Evolutionary conservation across 805 yeast genomes (phyloP).

Genomic region (Ogataea philodendri): DNA sequence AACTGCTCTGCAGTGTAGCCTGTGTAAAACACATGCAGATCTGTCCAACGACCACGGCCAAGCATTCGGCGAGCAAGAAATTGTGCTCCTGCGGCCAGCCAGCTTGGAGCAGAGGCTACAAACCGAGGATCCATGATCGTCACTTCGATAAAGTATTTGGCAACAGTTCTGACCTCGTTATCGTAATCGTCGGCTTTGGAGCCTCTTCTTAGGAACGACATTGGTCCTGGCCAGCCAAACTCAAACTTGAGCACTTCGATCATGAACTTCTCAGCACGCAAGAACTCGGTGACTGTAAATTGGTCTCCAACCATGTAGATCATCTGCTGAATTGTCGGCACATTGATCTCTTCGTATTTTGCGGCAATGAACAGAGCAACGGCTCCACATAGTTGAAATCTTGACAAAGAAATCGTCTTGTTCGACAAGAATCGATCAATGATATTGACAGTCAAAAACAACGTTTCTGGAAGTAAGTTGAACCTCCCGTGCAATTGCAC

Average conservation of each 20-base stretch:
- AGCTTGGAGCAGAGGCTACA: constrained; percentile 68
- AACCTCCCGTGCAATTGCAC: constrained; percentile 83
- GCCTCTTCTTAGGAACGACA: constrained; percentile 83
- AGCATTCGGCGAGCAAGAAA: constrained; percentile 71
- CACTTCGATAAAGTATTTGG: constrained; percentile 81
- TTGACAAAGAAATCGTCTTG: constrained; percentile 70
- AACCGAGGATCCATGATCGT: constrained; percentile 72
- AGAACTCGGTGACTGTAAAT: constrained; percentile 69
- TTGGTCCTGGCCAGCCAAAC: constrained; percentile 82
- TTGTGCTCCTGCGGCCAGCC: constrained; percentile 84
- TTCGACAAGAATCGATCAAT: constrained; percentile 81
- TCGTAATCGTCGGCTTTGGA: constrained; percentile 92
- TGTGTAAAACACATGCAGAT: constrained; percentile 82
- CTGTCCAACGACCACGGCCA: constrained; percentile 80
- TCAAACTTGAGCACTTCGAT: constrained; percentile 70
- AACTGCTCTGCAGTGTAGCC: constrained; percentile 89
- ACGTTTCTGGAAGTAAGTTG: constrained; percentile 79
- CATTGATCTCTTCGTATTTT: constrained; percentile 88
- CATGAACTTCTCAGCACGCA: constrained; percentile 78
- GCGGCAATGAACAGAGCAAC: constrained; percentile 86
- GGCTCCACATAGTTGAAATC: constrained; percentile 94
- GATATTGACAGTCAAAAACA: constrained; percentile 75
- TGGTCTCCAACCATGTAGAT: constrained; percentile 85
- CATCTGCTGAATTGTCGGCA: constrained; percentile 83
- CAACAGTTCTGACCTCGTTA: constrained; percentile 74